phyloP scores from a whole-genome alignment of 140 eudicot genomes.

The Ambrosia hybrid region DNA sequence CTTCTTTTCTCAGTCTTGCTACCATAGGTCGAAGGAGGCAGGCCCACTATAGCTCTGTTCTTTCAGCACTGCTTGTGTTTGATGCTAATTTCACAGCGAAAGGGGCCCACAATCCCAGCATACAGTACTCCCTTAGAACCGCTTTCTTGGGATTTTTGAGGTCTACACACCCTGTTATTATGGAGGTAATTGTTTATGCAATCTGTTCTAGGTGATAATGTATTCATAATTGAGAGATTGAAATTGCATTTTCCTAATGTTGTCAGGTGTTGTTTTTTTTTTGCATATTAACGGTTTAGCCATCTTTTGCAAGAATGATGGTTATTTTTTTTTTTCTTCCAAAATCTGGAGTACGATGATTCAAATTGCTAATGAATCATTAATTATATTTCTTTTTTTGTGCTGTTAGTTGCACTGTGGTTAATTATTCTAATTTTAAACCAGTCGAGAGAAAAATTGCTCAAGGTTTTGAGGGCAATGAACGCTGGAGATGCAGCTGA shows the following conservation, averaged over 20 bases:
- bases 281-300: neutral
- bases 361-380: neutral
- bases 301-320: conserved; percentile 1
- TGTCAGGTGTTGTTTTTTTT: neutral
- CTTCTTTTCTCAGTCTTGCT: conserved; percentile 71
- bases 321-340: neutral
- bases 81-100: conserved; percentile 48
- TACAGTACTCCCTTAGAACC: conserved; percentile 78
- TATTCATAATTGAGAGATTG: neutral
- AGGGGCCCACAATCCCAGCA: conserved; percentile 72
- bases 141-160: conserved; percentile 88
- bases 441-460: conserved; percentile 87
- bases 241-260: neutral
- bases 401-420: conserved; percentile 15
- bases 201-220: too few species aligned
- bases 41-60: conserved; percentile 47
- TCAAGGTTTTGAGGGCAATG: conserved; percentile 65
- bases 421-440: conserved; percentile 12
- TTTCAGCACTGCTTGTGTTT: conserved; percentile 70
- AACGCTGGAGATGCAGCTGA: conserved; percentile 99
- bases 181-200: conserved; percentile 63
- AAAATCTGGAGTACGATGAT: conserved; percentile 1
- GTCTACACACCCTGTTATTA: conserved; percentile 65
- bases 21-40: conserved; percentile 80
- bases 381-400: neutral